Conservation (phyloP, 1,139 yeast genomes). For the Pichia inconspicua region DNA sequence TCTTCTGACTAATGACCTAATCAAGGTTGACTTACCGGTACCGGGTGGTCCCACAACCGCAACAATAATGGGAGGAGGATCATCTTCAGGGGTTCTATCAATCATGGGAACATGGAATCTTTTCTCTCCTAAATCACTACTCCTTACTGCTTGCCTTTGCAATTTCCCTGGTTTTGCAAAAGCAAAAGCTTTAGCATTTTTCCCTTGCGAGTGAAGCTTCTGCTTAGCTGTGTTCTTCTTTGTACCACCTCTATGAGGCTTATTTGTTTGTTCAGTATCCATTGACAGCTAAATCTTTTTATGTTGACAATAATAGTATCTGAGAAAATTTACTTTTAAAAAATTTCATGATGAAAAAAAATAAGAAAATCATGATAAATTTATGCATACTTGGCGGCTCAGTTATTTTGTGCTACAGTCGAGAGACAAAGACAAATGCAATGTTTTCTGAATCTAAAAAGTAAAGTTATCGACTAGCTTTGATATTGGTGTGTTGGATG, state of each 20-base stretch:
- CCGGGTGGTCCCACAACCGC: conserved; percentile 99
- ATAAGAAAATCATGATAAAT: too few relatives aligned
- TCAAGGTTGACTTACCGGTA: conserved; percentile 91
- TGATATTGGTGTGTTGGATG: too few relatives aligned
- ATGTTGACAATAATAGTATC: too few relatives aligned
- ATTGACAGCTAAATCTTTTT: too few relatives aligned
- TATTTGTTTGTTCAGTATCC: conserved; percentile 30
- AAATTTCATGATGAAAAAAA: not conserved
- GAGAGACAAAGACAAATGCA: too few relatives aligned
- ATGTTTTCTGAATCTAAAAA: too few relatives aligned
- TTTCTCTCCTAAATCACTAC: conserved; percentile 75
- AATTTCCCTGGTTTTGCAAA: conserved; percentile 87
- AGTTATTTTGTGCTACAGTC: too few relatives aligned
- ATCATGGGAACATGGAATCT: conserved; percentile 96
- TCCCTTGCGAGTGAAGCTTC: conserved; percentile 85
- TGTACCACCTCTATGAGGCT: conserved; percentile 48
- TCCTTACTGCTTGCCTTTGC: conserved; percentile 75
- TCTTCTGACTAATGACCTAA: conserved; percentile 80
- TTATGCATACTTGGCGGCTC: too few relatives aligned
- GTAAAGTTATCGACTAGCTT: too few relatives aligned
- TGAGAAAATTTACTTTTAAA: too few relatives aligned
- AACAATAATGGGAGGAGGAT: conserved; percentile 92
- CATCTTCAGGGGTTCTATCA: conserved; percentile 94
- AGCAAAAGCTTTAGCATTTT: conserved; percentile 90
- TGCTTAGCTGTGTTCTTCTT: conserved; percentile 60